Base-by-base conservation (phyloP, 208 protist genomes). In the Giardia duodenalis region DNA sequence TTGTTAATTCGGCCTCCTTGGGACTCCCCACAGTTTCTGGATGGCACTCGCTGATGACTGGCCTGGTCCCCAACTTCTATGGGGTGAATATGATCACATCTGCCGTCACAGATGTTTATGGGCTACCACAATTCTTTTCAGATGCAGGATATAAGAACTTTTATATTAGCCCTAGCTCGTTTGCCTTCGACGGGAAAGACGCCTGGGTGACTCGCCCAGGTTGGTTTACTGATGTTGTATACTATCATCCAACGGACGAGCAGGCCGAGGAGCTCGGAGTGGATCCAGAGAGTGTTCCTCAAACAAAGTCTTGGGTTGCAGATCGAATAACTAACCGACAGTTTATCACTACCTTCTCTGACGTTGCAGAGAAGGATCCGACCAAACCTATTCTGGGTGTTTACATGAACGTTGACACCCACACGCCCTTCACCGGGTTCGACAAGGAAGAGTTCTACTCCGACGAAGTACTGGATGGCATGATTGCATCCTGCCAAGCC, bases 371-470 rank as follows among this genome's bases (percentile, higher is more conserved):
- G n/a, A n/a, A n/a, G n/a, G 44, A 19, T 0, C 2, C 0, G 43
- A 45, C 2, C 44, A 3, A 47, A 45, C 88, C 88, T n/a, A 45
- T n/a, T 30, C n/a, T 91, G 2, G 88, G 88, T 1, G 46, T 91
- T 1, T 1, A 1, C 44, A 47, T 47, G 1, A 91, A 22, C 1
- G 88, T 91, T 1, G 88, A 91, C 2, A 91, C 88, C 44, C 88
- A 91, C 88, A 91, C 44, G 2, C 88, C 88, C 2, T 91, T 91
- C 46, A 67, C 1, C 43, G 88, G 88, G 43, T 47, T 48, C 1
- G 88, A 91, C 88, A 2, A 91, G 88, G 44, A 2, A 4, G 45
- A 91, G 46, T 91, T 47, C 88, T 91, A 91, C 46, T 30, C 4
- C 19, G 4, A 4, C 4, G 4, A 45, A 4, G 44, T 45, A n/a